phyloP scores from a whole-genome alignment of 495 filamentous ascomycete genomes.

The Penicillium cinerascens region DNA sequence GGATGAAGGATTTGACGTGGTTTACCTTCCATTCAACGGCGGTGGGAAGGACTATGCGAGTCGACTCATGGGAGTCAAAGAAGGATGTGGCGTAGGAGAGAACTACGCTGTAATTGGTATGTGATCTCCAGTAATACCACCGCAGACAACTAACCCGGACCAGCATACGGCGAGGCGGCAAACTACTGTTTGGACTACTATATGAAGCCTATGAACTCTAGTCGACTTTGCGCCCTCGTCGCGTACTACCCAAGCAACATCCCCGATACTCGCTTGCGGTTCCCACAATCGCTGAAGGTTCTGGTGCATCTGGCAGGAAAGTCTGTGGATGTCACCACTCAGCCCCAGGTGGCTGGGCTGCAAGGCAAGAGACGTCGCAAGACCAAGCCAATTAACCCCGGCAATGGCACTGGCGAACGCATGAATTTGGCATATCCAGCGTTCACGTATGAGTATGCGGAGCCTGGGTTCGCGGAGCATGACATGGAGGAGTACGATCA shows the following conservation, averaged over 20 bases:
- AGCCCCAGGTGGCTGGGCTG: slow-evolving; percentile 57
- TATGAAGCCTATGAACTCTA: slow-evolving; percentile 43
- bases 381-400: slow-evolving; percentile 48
- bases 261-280: slow-evolving; percentile 45
- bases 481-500: slow-evolving; percentile 50
- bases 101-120: slow-evolving; percentile 50
- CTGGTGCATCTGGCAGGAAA: slow-evolving; percentile 53
- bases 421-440: slow-evolving; percentile 36
- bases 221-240: slow-evolving; percentile 48
- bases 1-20: slow-evolving; percentile 63
- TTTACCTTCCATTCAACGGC: slow-evolving; percentile 54
- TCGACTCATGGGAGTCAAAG: slow-evolving; percentile 42
- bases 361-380: slow-evolving; percentile 55
- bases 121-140: background rate
- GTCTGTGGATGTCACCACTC: slow-evolving; percentile 41
- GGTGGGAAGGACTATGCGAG: slow-evolving; percentile 52
- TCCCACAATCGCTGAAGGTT: slow-evolving; percentile 46
- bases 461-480: slow-evolving; percentile 58
- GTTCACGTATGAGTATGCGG: slow-evolving; percentile 46
- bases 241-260: slow-evolving; percentile 60
- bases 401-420: slow-evolving; percentile 51
- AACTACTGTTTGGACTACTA: slow-evolving; percentile 53
- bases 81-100: slow-evolving; percentile 45
- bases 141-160: background rate
- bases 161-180: slow-evolving; percentile 59